Conservation (phyloP, 768 basidiomycete species). For the Lentinula sp. region DNA sequence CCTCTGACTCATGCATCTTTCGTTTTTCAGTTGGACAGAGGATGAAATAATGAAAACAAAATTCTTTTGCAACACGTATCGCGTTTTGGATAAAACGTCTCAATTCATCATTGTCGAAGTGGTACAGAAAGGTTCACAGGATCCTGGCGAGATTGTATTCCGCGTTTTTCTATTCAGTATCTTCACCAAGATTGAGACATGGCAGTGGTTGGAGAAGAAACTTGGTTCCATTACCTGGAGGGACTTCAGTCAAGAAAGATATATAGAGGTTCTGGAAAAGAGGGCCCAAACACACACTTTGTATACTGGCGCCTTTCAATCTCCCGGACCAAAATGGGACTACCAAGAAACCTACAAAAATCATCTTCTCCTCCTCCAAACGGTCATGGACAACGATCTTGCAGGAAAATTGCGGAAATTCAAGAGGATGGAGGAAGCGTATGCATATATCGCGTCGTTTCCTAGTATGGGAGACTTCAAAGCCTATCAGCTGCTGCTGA, state of each 20-base stretch:
- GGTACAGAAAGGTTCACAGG: slow-evolving; percentile 60
- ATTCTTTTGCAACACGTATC: slow-evolving; percentile 71
- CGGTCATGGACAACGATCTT: slow-evolving; percentile 52
- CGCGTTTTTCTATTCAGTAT: slow-evolving; percentile 65
- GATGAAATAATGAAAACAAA: slow-evolving; percentile 51
- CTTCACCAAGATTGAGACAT: slow-evolving; percentile 70
- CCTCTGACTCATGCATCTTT: slow-evolving; percentile 12
- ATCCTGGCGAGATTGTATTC: slow-evolving; percentile 58
- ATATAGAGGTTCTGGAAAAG: slow-evolving; percentile 43
- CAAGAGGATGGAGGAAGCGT: slow-evolving; percentile 58
- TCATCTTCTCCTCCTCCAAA: slow-evolving; percentile 57
- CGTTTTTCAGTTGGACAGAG: slow-evolving; percentile 52
- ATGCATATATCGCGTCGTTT: slow-evolving; percentile 49
- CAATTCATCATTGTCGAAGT: slow-evolving; percentile 69
- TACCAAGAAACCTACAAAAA: slow-evolving; percentile 42
- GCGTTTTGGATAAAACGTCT: slow-evolving; percentile 62
- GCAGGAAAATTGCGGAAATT: slow-evolving; percentile 41
- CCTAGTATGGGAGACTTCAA: slow-evolving; percentile 74
- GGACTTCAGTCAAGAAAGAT: slow-evolving; percentile 45
- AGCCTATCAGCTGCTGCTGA: slow-evolving; percentile 61
- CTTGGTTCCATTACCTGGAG: slow-evolving; percentile 60
- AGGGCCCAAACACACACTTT: slow-evolving; percentile 32
- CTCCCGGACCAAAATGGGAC: slow-evolving; percentile 58
- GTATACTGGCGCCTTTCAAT: slow-evolving; percentile 70
- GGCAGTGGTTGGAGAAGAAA: slow-evolving; percentile 47